A percentile compares a stretch with the other conserved stretches of the same genome.
Evolutionary conservation across 2,329 filamentous ascomycete species (phyloP).

Genomic region (Botrytis aclada): DNA sequence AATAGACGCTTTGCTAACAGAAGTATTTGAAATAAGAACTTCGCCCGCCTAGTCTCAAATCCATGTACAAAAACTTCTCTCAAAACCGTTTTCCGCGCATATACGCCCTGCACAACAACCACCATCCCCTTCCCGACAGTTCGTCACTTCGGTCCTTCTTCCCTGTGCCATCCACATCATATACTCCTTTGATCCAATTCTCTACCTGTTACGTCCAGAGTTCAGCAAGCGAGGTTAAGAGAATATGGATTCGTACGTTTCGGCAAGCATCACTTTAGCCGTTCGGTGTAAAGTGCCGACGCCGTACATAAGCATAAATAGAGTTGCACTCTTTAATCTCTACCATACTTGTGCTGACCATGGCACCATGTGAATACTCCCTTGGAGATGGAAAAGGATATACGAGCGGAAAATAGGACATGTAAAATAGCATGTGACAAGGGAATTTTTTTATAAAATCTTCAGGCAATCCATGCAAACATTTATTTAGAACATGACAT

Average conservation of each 20-base stretch:
- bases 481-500: background rate
- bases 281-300: background rate
- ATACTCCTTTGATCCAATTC: background rate
- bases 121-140: background rate
- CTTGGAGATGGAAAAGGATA: background rate
- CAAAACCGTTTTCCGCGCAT: background rate
- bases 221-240: background rate
- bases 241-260: background rate
- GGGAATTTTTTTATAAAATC: background rate
- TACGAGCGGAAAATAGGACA: background rate
- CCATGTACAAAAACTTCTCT: background rate
- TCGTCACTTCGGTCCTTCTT: background rate
- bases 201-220: background rate
- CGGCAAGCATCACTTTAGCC: background rate
- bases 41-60: too few species aligned
- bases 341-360: background rate
- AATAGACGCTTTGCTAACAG: background rate
- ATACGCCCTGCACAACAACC: background rate
- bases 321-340: background rate
- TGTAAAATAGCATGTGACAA: background rate
- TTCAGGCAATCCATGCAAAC: background rate
- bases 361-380: background rate
- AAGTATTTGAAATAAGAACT: background rate
- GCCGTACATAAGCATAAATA: conserved; percentile 5
- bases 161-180: background rate